Base-by-base conservation (phyloP, 129 eudicot species). In the Logfia minima region DNA sequence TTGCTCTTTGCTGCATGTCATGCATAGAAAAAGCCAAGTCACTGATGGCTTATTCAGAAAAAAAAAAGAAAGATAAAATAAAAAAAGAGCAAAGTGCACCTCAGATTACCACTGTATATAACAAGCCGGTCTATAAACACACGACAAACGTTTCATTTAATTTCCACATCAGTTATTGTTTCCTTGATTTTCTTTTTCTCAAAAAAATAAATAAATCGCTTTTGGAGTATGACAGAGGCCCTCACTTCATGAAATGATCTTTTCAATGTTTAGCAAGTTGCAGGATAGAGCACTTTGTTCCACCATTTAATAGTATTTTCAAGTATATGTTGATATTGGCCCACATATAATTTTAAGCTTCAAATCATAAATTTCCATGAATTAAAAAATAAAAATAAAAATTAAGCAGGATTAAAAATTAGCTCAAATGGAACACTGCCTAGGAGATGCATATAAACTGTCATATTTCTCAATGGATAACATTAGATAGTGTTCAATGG, bases 191-290 rank as follows among this genome's bases (percentile, higher is more conserved):
- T 13, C 21, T 41, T 3, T 8, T 4, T 58, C 23, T 16, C 2
- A 16, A 56, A 56, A 55, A 18, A 56, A 19, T 7, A 5, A 56
- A 56, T 14, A 14, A 45, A 52, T 8, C 24, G 34, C 31, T 51
- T 75, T 78, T 64, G 77, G 84, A 31, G 67, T 9, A 64, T 65
- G 80, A 75, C 81, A 76, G 55, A 79, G 70, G 80, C 70, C 52
- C 79, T 63, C 75, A 68, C 83, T 78, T 77, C 45, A 28, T 81
- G 53, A 68, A 28, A 68, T 60, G 34, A 22, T 41, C 21, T 76
- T 58, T 67, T 71, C 64, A 22, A 48, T 64, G 45, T 72, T 78
- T 21, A 65, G 79, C 89, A 82, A 82, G 84, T 82, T 85, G 84
- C 77, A 82, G 55, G 35, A 79, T 77, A 55, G 68, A 79, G 81